Evolutionary conservation across 2,329 filamentous ascomycete genomes (phyloP).

Genomic region (Talaromyces albobiverticillius): DNA sequence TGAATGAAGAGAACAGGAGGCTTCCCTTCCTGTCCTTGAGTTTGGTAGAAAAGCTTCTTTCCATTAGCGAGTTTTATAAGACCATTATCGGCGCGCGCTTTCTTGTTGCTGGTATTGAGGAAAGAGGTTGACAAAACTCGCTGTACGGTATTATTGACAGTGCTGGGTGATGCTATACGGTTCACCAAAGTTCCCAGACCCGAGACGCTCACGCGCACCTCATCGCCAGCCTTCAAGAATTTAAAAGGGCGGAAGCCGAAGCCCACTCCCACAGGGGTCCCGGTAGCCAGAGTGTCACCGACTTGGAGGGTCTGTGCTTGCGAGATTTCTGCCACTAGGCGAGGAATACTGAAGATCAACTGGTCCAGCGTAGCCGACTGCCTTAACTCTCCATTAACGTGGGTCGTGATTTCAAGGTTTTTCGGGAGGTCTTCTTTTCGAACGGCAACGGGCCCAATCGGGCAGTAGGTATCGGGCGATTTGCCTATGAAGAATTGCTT

Average conservation of each 20-base stretch:
- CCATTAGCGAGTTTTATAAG: constrained; percentile 36
- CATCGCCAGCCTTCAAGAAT: constrained; percentile 42
- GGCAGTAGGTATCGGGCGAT: constrained; percentile 55
- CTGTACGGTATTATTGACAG: constrained; percentile 26
- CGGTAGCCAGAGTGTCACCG: constrained; percentile 12
- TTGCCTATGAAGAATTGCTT: constrained; percentile 62
- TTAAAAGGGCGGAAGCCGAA: constrained; percentile 46
- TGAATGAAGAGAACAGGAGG: constrained; percentile 52
- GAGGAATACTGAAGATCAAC: constrained; percentile 5
- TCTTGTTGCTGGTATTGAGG: constrained; percentile 32
- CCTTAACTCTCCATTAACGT: constrained; percentile 51
- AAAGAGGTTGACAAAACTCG: constrained; percentile 20
- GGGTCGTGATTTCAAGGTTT: constrained; percentile 41
- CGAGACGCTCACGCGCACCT: too few relatives aligned
- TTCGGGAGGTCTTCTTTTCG: constrained; percentile 45
- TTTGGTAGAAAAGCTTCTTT: constrained; percentile 42
- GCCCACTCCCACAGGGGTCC: constrained; percentile 44
- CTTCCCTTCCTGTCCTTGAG: constrained; percentile 22
- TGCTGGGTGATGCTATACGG: constrained; percentile 29
- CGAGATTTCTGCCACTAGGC: constrained; percentile 4
- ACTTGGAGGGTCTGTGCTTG: constrained; percentile 9
- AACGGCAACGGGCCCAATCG: constrained; percentile 55
- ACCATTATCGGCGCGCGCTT: constrained; percentile 27
- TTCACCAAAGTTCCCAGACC: constrained; percentile 43
- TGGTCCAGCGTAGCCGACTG: constrained; percentile 42